Base-by-base conservation (phyloP, 345 rosid species). In the Eucalyptus paniculata region DNA sequence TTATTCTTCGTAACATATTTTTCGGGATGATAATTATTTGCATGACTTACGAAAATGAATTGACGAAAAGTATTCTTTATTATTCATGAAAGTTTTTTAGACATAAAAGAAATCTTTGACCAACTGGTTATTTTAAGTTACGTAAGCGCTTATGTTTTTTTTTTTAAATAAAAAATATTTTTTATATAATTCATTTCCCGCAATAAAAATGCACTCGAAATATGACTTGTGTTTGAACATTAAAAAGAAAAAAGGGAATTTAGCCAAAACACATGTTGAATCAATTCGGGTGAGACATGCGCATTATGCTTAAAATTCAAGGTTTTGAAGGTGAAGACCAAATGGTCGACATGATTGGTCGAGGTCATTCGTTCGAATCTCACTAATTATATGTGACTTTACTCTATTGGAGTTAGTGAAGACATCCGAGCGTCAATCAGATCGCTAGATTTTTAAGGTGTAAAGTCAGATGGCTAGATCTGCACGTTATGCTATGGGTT, bases 401-500 rank as follows among this genome's bases (percentile, higher is more conserved):
- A 18, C 23, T 67, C 6, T 67, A 32, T 16, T 16, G 11, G 80
- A 34, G 2, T 67, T 32, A 32, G 12, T 4, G 34, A n/a, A 67
- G 1, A 67, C 2, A 32, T 34, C 1, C 4, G 6, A 67, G 12
- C 1, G 32, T 67, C 26, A 2, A 67, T 16, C 0, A 8, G 21
- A 67, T 32, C 2, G 4, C 0, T 34, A 4, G 2, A 32, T 67
- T 32, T 0, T 1, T 8, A 32, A 34, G 5, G 1, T 3, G 2
- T 32, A n/a, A 2, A 0, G 18, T 67, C 23, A 3, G 6, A 67
- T 67, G 6, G 23, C 3, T 8, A 17, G 40, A 6, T n/a, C 0
- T 1, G 21, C 18, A 15, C 11, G 5, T 15, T 15, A 32, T 15
- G 6, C 0, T 2, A 1, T 15, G 19, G 12, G 40, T 65, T 6